Base-by-base conservation (phyloP, 1,284 basidiomycete genomes). In the Cutaneotrichosporon cutaneum region DNA sequence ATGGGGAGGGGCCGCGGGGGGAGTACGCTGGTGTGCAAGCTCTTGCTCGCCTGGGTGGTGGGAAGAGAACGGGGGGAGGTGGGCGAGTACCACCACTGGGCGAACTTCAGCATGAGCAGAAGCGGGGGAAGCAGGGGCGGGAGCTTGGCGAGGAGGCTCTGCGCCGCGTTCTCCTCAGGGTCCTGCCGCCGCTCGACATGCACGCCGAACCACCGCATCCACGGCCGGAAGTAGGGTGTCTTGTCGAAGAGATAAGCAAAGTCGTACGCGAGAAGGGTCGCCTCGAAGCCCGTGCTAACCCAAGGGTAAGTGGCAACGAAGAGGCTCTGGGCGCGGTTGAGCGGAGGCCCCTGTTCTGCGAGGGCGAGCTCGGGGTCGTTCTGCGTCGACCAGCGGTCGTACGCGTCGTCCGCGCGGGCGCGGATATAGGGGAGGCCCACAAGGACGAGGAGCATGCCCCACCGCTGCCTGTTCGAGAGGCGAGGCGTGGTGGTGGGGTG, bases 11-110 rank as follows among this genome's bases (percentile, higher is more conserved):
- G 84, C 62, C 82, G 82, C 42, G 90, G 89, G 18, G 90, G 89
- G 61, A 89, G 87, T 36, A 93, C 84, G 0, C 85, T 82, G 21
- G 87, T 89, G 22, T 76, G 78, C 85, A 86, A 63, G 82, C 82
- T 51, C 85, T 86, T 26, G 82, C 59, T 89, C 73, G 50, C 86
- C 83, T 60, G 86, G 83, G 66, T 88, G 85, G 54, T 64, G 3
- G 90, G 77, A 21, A 88, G 85, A 42, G 88, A 84, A 55, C 90
- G 88, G n/a, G 94, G 94, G 3, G 94, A 97, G 32, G 87, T 86
- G 10, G 94, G 91, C 18, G 93, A 95, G 78, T 98, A 99, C 94
- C 96, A 99, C 94, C 96, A 99, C 80, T 99, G 94, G 33, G 97
- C 83, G 78, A 99, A 95, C 79, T 96, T 97, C 82, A 99, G 85